A percentile compares a stretch with the other conserved stretches of the same genome.
phyloP scores from a whole-genome alignment of 768 basidiomycete genomes.

The Exidia glandulosa region DNA sequence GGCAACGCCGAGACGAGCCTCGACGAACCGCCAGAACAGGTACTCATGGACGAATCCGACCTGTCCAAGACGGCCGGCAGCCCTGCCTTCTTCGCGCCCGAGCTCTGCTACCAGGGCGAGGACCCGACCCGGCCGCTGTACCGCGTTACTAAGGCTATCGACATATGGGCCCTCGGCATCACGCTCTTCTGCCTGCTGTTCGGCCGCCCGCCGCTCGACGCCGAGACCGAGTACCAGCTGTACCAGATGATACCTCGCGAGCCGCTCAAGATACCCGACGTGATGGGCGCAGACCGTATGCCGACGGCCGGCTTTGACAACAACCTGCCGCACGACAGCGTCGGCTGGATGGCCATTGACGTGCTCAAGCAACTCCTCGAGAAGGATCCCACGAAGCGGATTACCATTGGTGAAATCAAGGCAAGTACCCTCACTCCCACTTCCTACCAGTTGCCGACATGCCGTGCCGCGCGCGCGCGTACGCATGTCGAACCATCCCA shows the following conservation, averaged over 20 bases:
- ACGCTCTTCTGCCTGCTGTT: slow-evolving; percentile 93
- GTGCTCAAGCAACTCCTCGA: slow-evolving; percentile 68
- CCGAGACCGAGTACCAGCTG: slow-evolving; percentile 54
- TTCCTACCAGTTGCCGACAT: slow-evolving; percentile 18
- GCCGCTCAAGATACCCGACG: slow-evolving; percentile 55
- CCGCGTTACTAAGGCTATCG: slow-evolving; percentile 83
- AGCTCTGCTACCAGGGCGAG: slow-evolving; percentile 64
- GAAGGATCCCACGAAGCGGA: slow-evolving; percentile 65
- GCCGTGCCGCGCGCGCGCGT: slow-evolving; percentile 8
- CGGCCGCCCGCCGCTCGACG: slow-evolving; percentile 50
- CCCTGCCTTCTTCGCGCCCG: slow-evolving; percentile 93
- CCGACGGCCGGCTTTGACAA: slow-evolving; percentile 54
- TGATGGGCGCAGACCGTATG: slow-evolving; percentile 63
- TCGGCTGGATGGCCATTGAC: slow-evolving; percentile 51
- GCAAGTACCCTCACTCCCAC: slow-evolving; percentile 31
- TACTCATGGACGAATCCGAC: slow-evolving; percentile 74
- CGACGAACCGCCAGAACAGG: slow-evolving; percentile 45
- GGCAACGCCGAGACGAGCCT: slow-evolving; percentile 28
- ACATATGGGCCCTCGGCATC: slow-evolving; percentile 95
- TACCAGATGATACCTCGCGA: slow-evolving; percentile 70
- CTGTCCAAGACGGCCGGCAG: slow-evolving; percentile 88
- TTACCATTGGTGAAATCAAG: slow-evolving; percentile 76
- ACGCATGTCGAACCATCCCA: background rate
- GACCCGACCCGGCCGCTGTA: slow-evolving; percentile 24
- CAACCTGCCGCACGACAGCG: slow-evolving; percentile 20